These are phyloP conservation scores for Nemania sp. DNA, from an alignment of 2,329 filamentous ascomycete genomes.

Conservation along the genomic window DNA sequence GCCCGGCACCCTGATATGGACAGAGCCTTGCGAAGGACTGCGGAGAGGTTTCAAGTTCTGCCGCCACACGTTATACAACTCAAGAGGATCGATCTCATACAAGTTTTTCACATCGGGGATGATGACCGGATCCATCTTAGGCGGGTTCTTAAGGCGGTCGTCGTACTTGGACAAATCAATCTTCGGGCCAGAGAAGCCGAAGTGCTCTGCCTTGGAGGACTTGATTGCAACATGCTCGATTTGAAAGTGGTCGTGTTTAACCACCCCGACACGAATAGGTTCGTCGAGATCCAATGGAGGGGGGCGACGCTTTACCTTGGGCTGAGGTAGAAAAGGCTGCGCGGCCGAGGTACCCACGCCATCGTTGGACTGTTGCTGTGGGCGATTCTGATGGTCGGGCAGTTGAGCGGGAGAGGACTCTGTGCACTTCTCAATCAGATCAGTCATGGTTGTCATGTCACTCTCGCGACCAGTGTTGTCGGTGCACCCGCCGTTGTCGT, in stretches of 20 bases:
- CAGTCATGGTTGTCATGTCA: constrained; percentile 44
- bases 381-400: constrained; percentile 4
- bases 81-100: constrained; percentile 12
- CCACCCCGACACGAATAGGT: constrained; percentile 23
- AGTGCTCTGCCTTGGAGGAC: constrained; percentile 32
- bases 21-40: constrained; percentile 24
- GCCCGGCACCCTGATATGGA: constrained; percentile 13
- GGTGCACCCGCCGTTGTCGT: not conserved
- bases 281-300: constrained; percentile 30
- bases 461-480: constrained; percentile 32
- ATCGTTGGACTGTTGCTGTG: not conserved
- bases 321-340: constrained; percentile 8
- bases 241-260: constrained; percentile 26
- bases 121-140: constrained; percentile 19
- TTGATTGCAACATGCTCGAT: constrained; percentile 30
- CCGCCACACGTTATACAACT: constrained; percentile 30
- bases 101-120: constrained; percentile 14
- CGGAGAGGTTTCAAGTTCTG: not conserved
- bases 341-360: not conserved
- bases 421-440: constrained; percentile 34
- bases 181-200: not conserved
- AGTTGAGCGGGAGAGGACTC: constrained; percentile 16
- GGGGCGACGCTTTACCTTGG: constrained; percentile 30
- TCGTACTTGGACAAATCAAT: constrained; percentile 23
- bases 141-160: constrained; percentile 3